A percentile compares a stretch with the other conserved stretches of the same genome.
Conservation (phyloP, 2,329 filamentous ascomycete genomes). For the Chaetomium olivaceum region DNA sequence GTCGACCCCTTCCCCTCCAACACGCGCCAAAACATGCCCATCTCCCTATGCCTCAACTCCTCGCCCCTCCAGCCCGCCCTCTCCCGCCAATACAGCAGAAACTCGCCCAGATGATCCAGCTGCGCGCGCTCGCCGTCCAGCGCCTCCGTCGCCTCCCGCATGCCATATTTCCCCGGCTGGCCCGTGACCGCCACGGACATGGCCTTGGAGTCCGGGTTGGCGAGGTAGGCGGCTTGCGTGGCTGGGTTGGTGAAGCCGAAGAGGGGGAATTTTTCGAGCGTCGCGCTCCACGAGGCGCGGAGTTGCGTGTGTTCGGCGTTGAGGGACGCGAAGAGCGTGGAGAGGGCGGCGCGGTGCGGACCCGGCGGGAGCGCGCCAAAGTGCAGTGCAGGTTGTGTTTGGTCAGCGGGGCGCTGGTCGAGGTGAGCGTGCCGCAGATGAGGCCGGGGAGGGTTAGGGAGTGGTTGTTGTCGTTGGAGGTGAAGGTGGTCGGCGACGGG, state of each 20-base stretch:
- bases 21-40: neutral
- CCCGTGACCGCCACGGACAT: neutral
- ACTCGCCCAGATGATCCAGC: conserved; percentile 4
- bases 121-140: neutral
- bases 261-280: conserved; percentile 6
- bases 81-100: conserved; percentile 5
- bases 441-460: neutral
- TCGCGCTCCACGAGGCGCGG: conserved; percentile 5
- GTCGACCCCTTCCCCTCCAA: neutral
- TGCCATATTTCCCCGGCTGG: conserved; percentile 6
- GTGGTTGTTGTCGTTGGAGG: neutral
- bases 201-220: neutral
- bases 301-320: neutral
- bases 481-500: neutral
- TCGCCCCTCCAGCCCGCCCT: neutral
- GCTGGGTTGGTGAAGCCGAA: conserved; percentile 1
- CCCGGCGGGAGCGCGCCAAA: neutral
- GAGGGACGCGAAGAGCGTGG: neutral
- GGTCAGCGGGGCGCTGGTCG: neutral
- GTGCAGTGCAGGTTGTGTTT: neutral
- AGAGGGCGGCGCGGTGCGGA: neutral
- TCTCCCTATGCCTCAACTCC: neutral
- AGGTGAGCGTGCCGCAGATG: neutral
- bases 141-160: neutral
- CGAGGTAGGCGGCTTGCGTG: neutral